Percentiles rank a stretch among this genome's conserved stretches.
Evolutionary conservation across 805 yeast genomes (phyloP).

Genomic region (Isabelozyma rhagii): DNA sequence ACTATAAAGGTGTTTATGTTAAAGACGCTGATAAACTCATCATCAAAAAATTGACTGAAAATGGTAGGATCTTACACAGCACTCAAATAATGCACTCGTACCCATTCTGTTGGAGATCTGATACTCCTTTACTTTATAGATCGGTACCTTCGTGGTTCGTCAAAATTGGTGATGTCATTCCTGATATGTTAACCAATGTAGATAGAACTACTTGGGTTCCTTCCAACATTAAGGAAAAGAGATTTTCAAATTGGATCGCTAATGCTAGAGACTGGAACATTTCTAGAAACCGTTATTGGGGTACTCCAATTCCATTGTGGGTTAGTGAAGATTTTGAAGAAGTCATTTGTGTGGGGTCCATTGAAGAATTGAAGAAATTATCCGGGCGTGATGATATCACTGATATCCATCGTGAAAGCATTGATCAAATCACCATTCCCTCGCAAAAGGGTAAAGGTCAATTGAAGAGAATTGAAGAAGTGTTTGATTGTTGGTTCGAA

Average conservation of each 20-base stretch:
- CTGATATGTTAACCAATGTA: conserved; percentile 84
- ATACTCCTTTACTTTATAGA: conserved; percentile 93
- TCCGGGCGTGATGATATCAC: conserved; percentile 79
- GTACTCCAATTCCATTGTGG: conserved; percentile 99
- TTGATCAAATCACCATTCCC: conserved; percentile 91
- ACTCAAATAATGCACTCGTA: conserved; percentile 92
- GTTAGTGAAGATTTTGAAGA: conserved; percentile 91
- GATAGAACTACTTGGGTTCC: conserved; percentile 96
- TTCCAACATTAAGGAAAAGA: conserved; percentile 79
- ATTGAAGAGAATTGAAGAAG: conserved; percentile 91
- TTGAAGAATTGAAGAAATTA: conserved; percentile 79
- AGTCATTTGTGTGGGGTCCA: conserved; percentile 88
- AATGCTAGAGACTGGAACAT: conserved; percentile 99
- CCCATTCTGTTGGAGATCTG: conserved; percentile 99
- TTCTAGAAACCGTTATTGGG: conserved; percentile 99
- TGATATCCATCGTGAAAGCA: conserved; percentile 91
- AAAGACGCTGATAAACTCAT: conserved; percentile 94
- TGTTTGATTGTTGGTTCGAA: conserved; percentile 99
- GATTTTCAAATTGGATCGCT: conserved; percentile 97
- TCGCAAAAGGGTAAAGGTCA: conserved; percentile 85
- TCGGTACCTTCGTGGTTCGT: conserved; percentile 99
- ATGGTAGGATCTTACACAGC: conserved; percentile 70
- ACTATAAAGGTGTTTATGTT: conserved; percentile 80
- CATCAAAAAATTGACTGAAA: conserved; percentile 76
- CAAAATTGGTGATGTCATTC: conserved; percentile 81